Percentiles rank a stretch among this genome's conserved stretches.
These are phyloP conservation scores for Pyrenochaeta sp. DNA, from an alignment of 2,329 filamentous ascomycete genomes.

Conservation along the genomic window DNA sequence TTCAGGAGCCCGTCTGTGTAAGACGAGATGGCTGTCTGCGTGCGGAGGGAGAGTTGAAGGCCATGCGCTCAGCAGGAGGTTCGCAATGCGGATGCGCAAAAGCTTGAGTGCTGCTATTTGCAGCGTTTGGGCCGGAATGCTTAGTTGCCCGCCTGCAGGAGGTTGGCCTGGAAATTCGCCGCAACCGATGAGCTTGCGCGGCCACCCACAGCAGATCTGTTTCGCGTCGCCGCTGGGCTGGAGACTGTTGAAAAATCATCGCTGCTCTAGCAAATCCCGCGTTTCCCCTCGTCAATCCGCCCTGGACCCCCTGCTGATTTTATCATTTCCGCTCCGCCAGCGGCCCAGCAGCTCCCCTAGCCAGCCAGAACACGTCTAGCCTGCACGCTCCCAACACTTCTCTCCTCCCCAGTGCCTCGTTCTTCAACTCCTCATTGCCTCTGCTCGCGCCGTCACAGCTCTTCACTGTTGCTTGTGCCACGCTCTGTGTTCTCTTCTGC, in stretches of 20 bases:
- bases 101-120: background rate
- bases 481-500: slow-evolving; percentile 25
- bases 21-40: too few relatives aligned
- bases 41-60: too few relatives aligned
- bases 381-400: slow-evolving; percentile 33
- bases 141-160: background rate
- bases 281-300: slow-evolving; percentile 15
- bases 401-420: too few relatives aligned
- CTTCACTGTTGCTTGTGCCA: slow-evolving; percentile 34
- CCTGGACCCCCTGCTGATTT: slow-evolving; percentile 21
- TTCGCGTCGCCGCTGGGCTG: slow-evolving; percentile 31
- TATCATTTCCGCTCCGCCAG: slow-evolving; percentile 45
- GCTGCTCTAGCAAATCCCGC: too few relatives aligned
- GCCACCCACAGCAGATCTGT: slow-evolving; percentile 42
- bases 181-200: slow-evolving; percentile 37
- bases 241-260: too few relatives aligned
- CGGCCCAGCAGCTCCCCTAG: slow-evolving; percentile 39
- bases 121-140: background rate
- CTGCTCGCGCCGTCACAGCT: slow-evolving; percentile 32
- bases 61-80: background rate
- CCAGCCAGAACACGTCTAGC: too few relatives aligned
- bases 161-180: background rate
- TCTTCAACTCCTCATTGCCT: slow-evolving; percentile 32
- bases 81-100: background rate
- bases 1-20: background rate